phyloP scores from a whole-genome alignment of 805 yeast genomes.

The Sugiyamaella floridensis region DNA sequence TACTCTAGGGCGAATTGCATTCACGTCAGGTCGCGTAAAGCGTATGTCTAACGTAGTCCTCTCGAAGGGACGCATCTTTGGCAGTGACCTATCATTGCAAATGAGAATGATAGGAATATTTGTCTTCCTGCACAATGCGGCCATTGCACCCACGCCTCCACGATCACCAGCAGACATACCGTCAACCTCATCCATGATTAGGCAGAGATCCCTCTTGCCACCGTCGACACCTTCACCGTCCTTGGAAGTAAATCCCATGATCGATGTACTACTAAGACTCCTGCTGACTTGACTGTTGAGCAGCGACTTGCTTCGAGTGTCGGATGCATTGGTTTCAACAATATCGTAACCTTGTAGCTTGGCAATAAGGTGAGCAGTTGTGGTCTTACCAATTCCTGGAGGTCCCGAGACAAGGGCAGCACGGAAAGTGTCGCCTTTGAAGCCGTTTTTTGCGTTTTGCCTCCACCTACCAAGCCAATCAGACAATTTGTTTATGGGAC shows the following conservation, averaged over 20 bases:
- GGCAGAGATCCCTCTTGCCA: constrained; percentile 53
- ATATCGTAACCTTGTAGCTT: constrained; percentile 70
- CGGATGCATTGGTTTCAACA: constrained; percentile 84
- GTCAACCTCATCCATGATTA: constrained; percentile 98
- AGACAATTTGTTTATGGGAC: constrained; percentile 56
- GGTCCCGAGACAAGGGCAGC: constrained; percentile 90
- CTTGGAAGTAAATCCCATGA: constrained; percentile 60
- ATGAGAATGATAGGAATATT: constrained; percentile 85
- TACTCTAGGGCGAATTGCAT: constrained; percentile 71
- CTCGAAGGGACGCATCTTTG: constrained; percentile 96
- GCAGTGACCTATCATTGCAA: constrained; percentile 86
- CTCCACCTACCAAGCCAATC: constrained; percentile 80
- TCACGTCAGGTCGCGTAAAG: constrained; percentile 83
- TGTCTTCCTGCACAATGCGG: constrained; percentile 78
- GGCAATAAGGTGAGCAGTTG: constrained; percentile 81
- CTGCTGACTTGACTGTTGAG: constrained; percentile 62
- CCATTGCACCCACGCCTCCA: constrained; percentile 95
- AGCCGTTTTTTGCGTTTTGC: constrained; percentile 45
- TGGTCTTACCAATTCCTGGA: constrained; percentile 91
- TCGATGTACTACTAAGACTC: constrained; percentile 73
- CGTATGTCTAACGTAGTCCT: constrained; percentile 69
- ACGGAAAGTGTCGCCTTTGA: constrained; percentile 53
- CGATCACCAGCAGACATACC: constrained; percentile 99
- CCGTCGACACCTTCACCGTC: constrained; percentile 20
- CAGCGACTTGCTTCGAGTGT: constrained; percentile 75